These are phyloP conservation scores for Polytolypa hystricis DNA, from an alignment of 2,329 filamentous ascomycete species.

Conservation along the genomic window DNA sequence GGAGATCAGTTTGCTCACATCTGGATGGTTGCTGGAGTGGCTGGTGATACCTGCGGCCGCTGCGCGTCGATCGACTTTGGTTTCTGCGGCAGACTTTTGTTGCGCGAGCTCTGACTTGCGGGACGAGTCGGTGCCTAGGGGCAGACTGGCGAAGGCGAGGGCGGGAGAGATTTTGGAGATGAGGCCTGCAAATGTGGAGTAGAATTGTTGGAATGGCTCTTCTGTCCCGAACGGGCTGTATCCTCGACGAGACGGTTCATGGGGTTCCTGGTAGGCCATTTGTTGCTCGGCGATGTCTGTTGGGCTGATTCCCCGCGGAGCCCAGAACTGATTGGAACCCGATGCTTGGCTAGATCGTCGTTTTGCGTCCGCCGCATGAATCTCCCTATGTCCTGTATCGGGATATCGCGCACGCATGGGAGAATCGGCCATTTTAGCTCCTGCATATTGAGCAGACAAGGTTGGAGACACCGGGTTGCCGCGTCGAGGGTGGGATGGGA, in stretches of 20 bases:
- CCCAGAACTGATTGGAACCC: conserved; percentile 22
- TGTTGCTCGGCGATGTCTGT: conserved; percentile 26
- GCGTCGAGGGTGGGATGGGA: conserved; percentile 45
- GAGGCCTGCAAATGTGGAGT: conserved; percentile 78
- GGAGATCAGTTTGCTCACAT: conserved; percentile 75
- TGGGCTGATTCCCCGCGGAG: conserved; percentile 23
- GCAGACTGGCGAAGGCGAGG: conserved; percentile 83
- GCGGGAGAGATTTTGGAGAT: conserved; percentile 84
- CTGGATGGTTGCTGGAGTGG: conserved; percentile 47
- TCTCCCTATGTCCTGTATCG: conserved; percentile 15
- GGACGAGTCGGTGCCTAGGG: conserved; percentile 49
- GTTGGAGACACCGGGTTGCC: conserved; percentile 60
- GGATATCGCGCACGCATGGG: conserved; percentile 32
- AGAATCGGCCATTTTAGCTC: conserved; percentile 55
- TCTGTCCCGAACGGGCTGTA: conserved; percentile 36
- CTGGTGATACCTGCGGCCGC: conserved; percentile 31
- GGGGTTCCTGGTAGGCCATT: conserved; percentile 19
- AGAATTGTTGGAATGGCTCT: conserved; percentile 81
- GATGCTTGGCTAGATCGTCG: conserved; percentile 11
- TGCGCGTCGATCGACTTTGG: conserved; percentile 25
- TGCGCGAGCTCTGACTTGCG: conserved; percentile 19
- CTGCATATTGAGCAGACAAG: conserved; percentile 61
- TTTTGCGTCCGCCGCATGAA: conserved; percentile 12
- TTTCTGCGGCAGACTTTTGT: conserved; percentile 22
- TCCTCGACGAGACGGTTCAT: conserved; percentile 16